Conservation (phyloP, 257 asterid species). For the Ophiorrhiza pumila region DNA sequence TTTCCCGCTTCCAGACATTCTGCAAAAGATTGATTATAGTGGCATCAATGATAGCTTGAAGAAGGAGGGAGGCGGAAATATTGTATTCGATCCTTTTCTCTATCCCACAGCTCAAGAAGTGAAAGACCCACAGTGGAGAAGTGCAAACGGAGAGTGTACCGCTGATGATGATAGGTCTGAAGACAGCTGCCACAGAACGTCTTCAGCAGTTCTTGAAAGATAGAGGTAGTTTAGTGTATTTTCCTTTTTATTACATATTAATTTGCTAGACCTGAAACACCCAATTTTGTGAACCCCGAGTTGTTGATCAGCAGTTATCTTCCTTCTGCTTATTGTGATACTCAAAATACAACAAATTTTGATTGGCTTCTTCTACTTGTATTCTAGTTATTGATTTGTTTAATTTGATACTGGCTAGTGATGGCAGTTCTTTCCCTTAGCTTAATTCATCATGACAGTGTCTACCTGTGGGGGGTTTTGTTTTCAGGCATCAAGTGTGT, state of each 20-base stretch:
- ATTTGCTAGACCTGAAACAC: no score
- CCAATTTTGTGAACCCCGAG: no score
- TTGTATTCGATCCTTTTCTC: conserved; percentile 32
- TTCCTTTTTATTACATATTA: background rate
- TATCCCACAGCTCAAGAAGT: conserved; percentile 27
- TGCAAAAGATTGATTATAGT: conserved; percentile 50
- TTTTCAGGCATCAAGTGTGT: background rate
- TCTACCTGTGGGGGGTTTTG: background rate
- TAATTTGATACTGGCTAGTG: no score
- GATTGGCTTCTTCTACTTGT: no score
- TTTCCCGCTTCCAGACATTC: conserved; percentile 30
- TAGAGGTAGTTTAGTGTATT: conserved; percentile 25
- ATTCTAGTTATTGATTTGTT: no score
- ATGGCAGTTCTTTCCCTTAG: no score
- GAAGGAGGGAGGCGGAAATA: conserved; percentile 38
- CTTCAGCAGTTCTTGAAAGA: conserved; percentile 32
- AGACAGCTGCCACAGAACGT: conserved; percentile 39
- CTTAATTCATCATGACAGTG: no score
- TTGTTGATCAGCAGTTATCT: no score
- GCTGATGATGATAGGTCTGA: conserved; percentile 38
- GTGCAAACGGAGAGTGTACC: conserved; percentile 14
- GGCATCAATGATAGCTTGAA: conserved; percentile 50
- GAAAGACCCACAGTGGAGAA: conserved; percentile 15
- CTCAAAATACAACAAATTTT: no score
- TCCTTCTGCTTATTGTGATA: no score